phyloP scores from a whole-genome alignment of 2,329 filamentous ascomycete genomes.

The Colletotrichum siamense region DNA sequence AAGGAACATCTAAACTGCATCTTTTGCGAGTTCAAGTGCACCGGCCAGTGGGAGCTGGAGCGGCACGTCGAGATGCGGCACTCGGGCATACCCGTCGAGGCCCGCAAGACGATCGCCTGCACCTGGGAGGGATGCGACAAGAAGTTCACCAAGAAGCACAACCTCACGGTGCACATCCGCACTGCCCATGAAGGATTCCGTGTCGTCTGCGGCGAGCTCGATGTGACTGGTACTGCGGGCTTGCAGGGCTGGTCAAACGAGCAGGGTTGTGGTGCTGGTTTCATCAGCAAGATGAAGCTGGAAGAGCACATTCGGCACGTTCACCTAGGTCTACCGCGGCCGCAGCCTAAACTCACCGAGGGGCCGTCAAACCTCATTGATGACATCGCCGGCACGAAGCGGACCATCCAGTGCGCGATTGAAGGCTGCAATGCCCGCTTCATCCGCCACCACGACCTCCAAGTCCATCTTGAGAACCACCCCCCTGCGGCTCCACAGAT shows the following conservation, averaged over 20 bases:
- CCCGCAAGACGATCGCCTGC: slow-evolving; percentile 72
- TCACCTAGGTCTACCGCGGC: slow-evolving; percentile 69
- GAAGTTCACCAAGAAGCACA: slow-evolving; percentile 83
- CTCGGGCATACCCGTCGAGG: slow-evolving; percentile 63
- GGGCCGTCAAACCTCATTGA: slow-evolving; percentile 42
- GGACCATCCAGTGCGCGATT: slow-evolving; percentile 48
- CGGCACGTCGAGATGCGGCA: slow-evolving; percentile 82
- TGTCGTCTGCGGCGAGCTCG: slow-evolving; percentile 79
- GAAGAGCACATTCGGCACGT: slow-evolving; percentile 86
- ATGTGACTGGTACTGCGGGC: slow-evolving; percentile 61
- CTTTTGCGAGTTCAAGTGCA: slow-evolving; percentile 74
- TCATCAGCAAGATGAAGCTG: slow-evolving; percentile 78
- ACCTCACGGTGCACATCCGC: slow-evolving; percentile 80
- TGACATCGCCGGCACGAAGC: slow-evolving; percentile 48
- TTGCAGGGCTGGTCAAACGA: slow-evolving; percentile 68
- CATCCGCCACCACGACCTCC: slow-evolving; percentile 55
- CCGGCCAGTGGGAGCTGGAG: slow-evolving; percentile 70
- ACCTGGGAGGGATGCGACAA: slow-evolving; percentile 72
- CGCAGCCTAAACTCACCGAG: slow-evolving; percentile 28
- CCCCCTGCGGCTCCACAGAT: slow-evolving; percentile 20
- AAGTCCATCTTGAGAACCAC: slow-evolving; percentile 46
- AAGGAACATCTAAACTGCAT: slow-evolving; percentile 77
- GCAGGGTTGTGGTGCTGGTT: slow-evolving; percentile 76
- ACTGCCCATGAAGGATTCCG: slow-evolving; percentile 77
- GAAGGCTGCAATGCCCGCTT: slow-evolving; percentile 51